phyloP scores from a whole-genome alignment of 495 filamentous ascomycete genomes.

The Tuber borchii region DNA sequence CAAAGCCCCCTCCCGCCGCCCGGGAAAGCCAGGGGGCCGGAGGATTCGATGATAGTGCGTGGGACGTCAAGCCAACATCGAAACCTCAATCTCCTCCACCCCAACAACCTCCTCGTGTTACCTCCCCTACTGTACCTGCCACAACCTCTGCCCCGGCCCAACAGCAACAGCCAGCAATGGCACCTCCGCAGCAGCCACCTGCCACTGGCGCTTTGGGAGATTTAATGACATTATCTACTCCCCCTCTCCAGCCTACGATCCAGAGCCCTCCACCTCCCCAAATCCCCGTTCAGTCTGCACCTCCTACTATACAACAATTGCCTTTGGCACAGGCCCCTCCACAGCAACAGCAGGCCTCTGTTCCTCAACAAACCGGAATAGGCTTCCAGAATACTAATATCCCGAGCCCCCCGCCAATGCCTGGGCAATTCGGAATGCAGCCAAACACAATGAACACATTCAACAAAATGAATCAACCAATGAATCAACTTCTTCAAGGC shows the following conservation, averaged over 20 bases:
- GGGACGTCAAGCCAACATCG: conserved; percentile 89
- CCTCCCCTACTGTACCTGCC: conserved; percentile 46
- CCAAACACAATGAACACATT: conserved; percentile 27
- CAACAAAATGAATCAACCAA: conserved; percentile 21
- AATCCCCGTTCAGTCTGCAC: conserved; percentile 45
- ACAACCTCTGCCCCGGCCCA: conserved; percentile 41
- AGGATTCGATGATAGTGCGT: conserved; percentile 95
- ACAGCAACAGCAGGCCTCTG: conserved; percentile 51
- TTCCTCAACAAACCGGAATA: conserved; percentile 24
- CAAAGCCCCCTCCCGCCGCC: conserved; percentile 45
- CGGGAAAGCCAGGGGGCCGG: conserved; percentile 49
- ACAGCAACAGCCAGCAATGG: conserved; percentile 27
- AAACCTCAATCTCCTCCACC: conserved; percentile 42
- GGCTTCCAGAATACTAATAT: conserved; percentile 49
- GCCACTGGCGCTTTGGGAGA: conserved; percentile 71
- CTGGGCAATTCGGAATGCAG: conserved; percentile 45
- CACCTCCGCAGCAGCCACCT: conserved; percentile 47
- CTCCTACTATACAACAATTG: conserved; percentile 43
- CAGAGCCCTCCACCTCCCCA: conserved; percentile 50
- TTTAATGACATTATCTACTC: conserved; percentile 61
- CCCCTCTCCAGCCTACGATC: conserved; percentile 68
- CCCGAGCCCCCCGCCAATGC: conserved; percentile 50
- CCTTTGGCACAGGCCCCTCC: conserved; percentile 45
- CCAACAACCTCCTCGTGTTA: conserved; percentile 39
- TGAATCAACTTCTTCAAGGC: conserved; percentile 29